Conservation (phyloP, 2,329 filamentous ascomycete genomes). For the Harringtonia aguacate region DNA sequence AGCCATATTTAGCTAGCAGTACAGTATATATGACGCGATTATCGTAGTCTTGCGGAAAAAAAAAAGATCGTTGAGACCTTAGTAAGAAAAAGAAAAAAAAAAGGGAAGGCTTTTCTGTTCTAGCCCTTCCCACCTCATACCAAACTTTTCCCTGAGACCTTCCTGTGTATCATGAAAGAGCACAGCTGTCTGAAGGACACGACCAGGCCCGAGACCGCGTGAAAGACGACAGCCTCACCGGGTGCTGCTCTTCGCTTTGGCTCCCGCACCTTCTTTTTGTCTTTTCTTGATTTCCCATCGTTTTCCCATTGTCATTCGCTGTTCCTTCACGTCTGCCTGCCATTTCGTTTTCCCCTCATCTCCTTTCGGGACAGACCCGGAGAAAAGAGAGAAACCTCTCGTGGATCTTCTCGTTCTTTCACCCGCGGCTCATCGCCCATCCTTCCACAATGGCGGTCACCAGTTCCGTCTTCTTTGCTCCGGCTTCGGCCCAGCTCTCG, state of each 20-base stretch:
- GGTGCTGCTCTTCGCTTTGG: neutral
- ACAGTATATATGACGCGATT: neutral
- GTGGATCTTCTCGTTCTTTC: too few relatives aligned
- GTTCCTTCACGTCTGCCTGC: neutral
- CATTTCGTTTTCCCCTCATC: slow-evolving; percentile 1
- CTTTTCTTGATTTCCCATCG: neutral
- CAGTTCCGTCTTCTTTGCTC: slow-evolving; percentile 15
- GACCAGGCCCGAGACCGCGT: neutral
- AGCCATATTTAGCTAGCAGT: too few relatives aligned
- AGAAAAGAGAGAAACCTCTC: too few relatives aligned
- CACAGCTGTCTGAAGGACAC: slow-evolving; percentile 1
- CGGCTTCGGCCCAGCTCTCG: slow-evolving; percentile 50
- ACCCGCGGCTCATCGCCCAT: too few relatives aligned
- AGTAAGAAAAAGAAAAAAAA: neutral
- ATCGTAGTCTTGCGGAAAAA: too few relatives aligned
- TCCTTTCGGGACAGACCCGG: too few relatives aligned
- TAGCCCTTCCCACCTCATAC: neutral
- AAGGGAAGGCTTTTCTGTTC: neutral
- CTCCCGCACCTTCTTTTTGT: neutral
- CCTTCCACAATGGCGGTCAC: neutral
- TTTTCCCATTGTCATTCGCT: neutral
- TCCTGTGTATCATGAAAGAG: slow-evolving; percentile 1
- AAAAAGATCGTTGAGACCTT: neutral
- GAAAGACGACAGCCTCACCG: neutral
- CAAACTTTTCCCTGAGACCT: neutral